These are phyloP conservation scores for Cladophialophora exuberans DNA, from an alignment of 2,329 filamentous ascomycete genomes.

Conservation along the genomic window DNA sequence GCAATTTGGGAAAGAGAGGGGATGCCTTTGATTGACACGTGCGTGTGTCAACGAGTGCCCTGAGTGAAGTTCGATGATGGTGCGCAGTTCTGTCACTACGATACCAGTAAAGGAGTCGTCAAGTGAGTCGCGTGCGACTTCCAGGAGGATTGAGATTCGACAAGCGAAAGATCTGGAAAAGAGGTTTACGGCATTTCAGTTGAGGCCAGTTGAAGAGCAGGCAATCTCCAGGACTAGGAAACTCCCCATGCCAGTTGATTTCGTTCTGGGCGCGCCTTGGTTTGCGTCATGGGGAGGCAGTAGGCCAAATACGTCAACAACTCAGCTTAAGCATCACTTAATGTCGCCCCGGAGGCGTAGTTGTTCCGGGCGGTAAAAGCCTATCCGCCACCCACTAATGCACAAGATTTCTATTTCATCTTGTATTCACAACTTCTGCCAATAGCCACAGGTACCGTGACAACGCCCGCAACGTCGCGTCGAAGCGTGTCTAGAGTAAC, in stretches of 20 bases:
- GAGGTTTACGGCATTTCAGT: no score
- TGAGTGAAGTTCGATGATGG: no score
- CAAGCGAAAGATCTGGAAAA: no score
- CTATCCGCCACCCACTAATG: constrained; percentile 8
- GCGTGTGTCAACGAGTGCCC: no score
- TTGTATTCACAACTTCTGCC: constrained; percentile 9
- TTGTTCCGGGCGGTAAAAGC: constrained; percentile 1
- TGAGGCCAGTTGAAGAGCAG: not conserved
- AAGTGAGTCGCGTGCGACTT: no score
- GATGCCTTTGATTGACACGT: constrained; percentile 22
- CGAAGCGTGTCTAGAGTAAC: not conserved
- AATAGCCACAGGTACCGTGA: no score
- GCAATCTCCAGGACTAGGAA: not conserved
- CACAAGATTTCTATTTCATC: no score
- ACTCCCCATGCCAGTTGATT: not conserved
- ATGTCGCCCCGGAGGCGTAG: not conserved
- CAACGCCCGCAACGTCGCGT: no score
- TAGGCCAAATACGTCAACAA: not conserved
- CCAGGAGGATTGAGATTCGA: no score
- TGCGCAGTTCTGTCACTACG: no score
- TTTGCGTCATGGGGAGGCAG: not conserved
- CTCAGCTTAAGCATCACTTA: no score
- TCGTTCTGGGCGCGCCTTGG: not conserved
- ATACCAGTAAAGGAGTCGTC: no score
- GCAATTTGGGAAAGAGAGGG: constrained; percentile 14